These are phyloP conservation scores for Metschnikowia borealis DNA, from an alignment of 805 yeast species.

Conservation along the genomic window DNA sequence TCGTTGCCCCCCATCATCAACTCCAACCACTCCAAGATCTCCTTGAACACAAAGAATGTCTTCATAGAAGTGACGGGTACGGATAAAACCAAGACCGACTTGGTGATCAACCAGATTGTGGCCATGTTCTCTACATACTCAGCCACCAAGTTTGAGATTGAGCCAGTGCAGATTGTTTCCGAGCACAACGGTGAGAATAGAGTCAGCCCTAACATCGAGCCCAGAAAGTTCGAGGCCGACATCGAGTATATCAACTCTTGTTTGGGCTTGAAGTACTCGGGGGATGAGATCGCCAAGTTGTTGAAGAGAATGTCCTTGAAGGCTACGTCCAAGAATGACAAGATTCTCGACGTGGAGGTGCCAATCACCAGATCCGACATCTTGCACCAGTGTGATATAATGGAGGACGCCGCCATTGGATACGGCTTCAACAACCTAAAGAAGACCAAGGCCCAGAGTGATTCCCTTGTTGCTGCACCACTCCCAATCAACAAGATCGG, in stretches of 20 bases:
- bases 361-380: constrained; percentile 97
- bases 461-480: constrained; percentile 79
- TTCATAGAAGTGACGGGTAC: constrained; percentile 94
- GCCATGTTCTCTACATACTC: constrained; percentile 95
- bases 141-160: constrained; percentile 75
- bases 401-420: constrained; percentile 97
- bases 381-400: constrained; percentile 93
- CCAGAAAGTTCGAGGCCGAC: constrained; percentile 70
- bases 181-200: constrained; percentile 76
- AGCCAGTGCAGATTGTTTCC: constrained; percentile 83
- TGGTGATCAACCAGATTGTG: constrained; percentile 86
- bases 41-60: constrained; percentile 78
- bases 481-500: constrained; percentile 87
- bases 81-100: constrained; percentile 88
- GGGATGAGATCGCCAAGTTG: constrained; percentile 63
- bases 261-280: constrained; percentile 73
- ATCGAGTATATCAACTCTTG: constrained; percentile 85
- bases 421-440: constrained; percentile 89
- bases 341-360: constrained; percentile 60
- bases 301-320: constrained; percentile 77
- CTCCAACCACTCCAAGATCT: constrained; percentile 84
- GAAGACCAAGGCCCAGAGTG: constrained; percentile 73
- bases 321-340: constrained; percentile 50
- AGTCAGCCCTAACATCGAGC: constrained; percentile 65
- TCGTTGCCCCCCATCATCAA: constrained; percentile 97